phyloP scores from a whole-genome alignment of 2,329 filamentous ascomycete species.

The Fusarium austroafricanum region DNA sequence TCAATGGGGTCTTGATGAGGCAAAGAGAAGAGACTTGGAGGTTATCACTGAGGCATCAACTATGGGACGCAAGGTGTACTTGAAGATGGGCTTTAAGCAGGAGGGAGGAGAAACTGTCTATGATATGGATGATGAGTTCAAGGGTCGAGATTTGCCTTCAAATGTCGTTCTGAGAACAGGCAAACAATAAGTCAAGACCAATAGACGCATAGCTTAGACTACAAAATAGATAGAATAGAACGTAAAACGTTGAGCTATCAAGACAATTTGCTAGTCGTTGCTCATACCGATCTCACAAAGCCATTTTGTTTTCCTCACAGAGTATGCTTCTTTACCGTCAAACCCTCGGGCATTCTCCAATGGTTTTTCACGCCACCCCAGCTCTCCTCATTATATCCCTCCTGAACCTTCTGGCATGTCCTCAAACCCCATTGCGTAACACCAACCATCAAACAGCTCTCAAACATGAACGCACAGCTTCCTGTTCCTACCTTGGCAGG shows the following conservation, averaged over 20 bases:
- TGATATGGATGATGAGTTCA: slow-evolving; percentile 57
- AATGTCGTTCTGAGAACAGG: slow-evolving; percentile 62
- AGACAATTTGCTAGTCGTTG: neutral
- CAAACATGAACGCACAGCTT: slow-evolving; percentile 76
- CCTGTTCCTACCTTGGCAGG: slow-evolving; percentile 69
- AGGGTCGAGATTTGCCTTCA: slow-evolving; percentile 51
- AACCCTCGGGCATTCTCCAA: slow-evolving; percentile 61
- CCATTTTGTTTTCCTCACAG: slow-evolving; percentile 17
- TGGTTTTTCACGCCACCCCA: slow-evolving; percentile 77
- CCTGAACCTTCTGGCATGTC: slow-evolving; percentile 69
- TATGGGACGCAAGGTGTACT: slow-evolving; percentile 61
- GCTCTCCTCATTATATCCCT: slow-evolving; percentile 82
- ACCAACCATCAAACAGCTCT: slow-evolving; percentile 76
- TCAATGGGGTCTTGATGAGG: slow-evolving; percentile 60
- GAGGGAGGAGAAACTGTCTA: slow-evolving; percentile 58
- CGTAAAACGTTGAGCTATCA: neutral
- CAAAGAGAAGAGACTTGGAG: slow-evolving; percentile 55
- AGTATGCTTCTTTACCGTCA: slow-evolving; percentile 45
- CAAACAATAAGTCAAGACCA: slow-evolving; percentile 4
- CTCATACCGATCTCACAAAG: neutral
- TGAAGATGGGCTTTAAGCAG: slow-evolving; percentile 58
- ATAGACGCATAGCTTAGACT: too few relatives aligned
- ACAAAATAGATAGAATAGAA: neutral
- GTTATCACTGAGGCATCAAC: slow-evolving; percentile 59
- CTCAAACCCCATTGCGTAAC: slow-evolving; percentile 76